A percentile compares a stretch with the other conserved stretches of the same genome.
These are phyloP conservation scores for Ophiosphaerella korrae DNA, from an alignment of 2,329 filamentous ascomycete genomes.

Conservation along the genomic window DNA sequence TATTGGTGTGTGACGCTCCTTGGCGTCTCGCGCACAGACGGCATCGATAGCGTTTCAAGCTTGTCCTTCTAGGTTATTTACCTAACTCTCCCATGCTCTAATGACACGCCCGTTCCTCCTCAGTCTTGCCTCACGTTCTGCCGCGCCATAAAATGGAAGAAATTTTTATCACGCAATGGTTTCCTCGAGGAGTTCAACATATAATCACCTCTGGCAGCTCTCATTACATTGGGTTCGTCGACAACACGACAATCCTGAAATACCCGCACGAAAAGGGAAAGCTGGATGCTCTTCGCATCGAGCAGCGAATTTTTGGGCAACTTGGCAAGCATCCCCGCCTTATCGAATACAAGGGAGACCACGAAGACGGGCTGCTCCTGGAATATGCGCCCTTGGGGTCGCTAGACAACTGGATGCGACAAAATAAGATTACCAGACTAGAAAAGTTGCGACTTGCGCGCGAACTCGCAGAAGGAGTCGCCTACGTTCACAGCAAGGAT, in stretches of 20 bases:
- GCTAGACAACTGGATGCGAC: conserved; percentile 10
- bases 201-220: conserved; percentile 7
- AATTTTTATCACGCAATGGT: not conserved
- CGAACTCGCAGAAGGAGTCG: conserved; percentile 15
- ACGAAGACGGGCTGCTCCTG: conserved; percentile 13
- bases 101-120: too few relatives aligned
- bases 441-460: conserved; percentile 4
- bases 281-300: conserved; percentile 1
- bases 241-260: conserved; percentile 11
- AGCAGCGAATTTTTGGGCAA: conserved; percentile 2
- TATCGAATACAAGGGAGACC: conserved; percentile 10
- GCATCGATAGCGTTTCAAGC: too few relatives aligned
- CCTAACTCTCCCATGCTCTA: too few relatives aligned
- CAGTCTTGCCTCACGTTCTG: too few relatives aligned
- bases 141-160: too few relatives aligned
- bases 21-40: too few relatives aligned
- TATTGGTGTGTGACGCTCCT: too few relatives aligned
- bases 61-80: too few relatives aligned
- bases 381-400: conserved; percentile 13
- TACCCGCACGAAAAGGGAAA: conserved; percentile 6
- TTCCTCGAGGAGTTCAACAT: conserved; percentile 6
- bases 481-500: conserved; percentile 9
- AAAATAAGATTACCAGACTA: not conserved
- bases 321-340: conserved; percentile 15
- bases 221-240: conserved; percentile 10